Percentiles rank a stretch among this genome's conserved stretches.
phyloP scores from a whole-genome alignment of 495 filamentous ascomycete genomes.

The Penicillium canariense region DNA sequence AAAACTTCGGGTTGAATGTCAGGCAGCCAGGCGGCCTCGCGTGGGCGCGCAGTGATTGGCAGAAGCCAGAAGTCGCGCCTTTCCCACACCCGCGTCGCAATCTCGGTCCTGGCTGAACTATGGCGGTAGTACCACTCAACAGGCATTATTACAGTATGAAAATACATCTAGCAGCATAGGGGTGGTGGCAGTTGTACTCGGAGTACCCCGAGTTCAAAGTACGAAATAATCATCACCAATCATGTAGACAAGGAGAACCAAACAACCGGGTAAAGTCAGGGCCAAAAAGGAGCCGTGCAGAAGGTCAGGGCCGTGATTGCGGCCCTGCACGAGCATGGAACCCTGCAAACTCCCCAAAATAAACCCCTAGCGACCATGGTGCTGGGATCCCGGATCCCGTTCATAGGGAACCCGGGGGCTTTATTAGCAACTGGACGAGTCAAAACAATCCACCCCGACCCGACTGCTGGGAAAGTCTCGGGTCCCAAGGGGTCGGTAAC shows the following conservation, averaged over 20 bases:
- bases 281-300: conserved; percentile 10
- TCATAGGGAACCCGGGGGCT: conserved; percentile 12
- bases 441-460: conserved; percentile 21
- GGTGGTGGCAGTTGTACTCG: conserved; percentile 4
- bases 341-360: conserved; percentile 15
- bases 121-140: no score
- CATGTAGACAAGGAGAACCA: neutral
- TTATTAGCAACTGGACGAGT: conserved; percentile 21
- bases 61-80: no score
- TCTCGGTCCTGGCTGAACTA: neutral
- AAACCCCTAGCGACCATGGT: conserved; percentile 15
- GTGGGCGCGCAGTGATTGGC: neutral
- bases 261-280: neutral
- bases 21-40: neutral
- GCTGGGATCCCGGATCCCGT: conserved; percentile 22
- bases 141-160: no score
- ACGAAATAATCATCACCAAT: neutral
- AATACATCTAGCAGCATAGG: no score
- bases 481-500: conserved; percentile 30
- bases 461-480: conserved; percentile 24
- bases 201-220: conserved; percentile 13
- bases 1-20: neutral
- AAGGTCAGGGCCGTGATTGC: neutral
- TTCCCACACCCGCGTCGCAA: no score
- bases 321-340: conserved; percentile 7